These are phyloP conservation scores for Yarrowia porcina DNA, from an alignment of 805 yeast genomes.

Conservation along the genomic window DNA sequence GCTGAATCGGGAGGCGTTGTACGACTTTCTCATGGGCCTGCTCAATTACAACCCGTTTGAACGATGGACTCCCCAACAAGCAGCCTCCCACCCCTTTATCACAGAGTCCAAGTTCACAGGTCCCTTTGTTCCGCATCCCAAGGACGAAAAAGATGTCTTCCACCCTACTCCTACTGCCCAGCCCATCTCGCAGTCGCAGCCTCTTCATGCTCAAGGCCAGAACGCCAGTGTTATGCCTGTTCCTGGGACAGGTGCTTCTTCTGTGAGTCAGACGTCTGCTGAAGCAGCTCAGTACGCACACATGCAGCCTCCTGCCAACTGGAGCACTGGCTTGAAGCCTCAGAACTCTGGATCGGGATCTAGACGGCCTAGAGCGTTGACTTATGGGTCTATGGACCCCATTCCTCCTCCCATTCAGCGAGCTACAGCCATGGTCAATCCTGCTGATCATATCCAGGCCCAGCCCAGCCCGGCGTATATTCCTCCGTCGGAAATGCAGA, in stretches of 20 bases:
- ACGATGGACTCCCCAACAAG: slow-evolving; percentile 97
- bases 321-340: slow-evolving; percentile 2
- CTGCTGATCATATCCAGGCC: slow-evolving; percentile 40
- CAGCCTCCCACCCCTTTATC: slow-evolving; percentile 84
- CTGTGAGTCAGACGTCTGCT: neutral
- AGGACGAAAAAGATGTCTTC: slow-evolving; percentile 23
- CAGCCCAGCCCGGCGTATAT: slow-evolving; percentile 43
- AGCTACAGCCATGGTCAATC: slow-evolving; percentile 43
- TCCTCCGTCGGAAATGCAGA: slow-evolving; percentile 40
- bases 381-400: slow-evolving; percentile 41
- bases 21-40: slow-evolving; percentile 75
- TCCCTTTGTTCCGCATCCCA: slow-evolving; percentile 35
- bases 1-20: slow-evolving; percentile 63
- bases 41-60: slow-evolving; percentile 86
- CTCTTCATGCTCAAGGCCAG: slow-evolving; percentile 17
- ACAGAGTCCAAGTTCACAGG: slow-evolving; percentile 57
- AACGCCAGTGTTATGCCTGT: neutral
- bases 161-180: slow-evolving; percentile 21
- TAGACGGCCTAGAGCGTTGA: slow-evolving; percentile 41
- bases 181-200: slow-evolving; percentile 18
- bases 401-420: slow-evolving; percentile 44
- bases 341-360: slow-evolving; percentile 5
- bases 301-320: slow-evolving; percentile 19
- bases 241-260: neutral
- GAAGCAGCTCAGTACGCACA: slow-evolving; percentile 9